A percentile compares a stretch with the other conserved stretches of the same genome.
phyloP scores from a whole-genome alignment of 1,284 basidiomycete species.

The Serendipita sp. region DNA sequence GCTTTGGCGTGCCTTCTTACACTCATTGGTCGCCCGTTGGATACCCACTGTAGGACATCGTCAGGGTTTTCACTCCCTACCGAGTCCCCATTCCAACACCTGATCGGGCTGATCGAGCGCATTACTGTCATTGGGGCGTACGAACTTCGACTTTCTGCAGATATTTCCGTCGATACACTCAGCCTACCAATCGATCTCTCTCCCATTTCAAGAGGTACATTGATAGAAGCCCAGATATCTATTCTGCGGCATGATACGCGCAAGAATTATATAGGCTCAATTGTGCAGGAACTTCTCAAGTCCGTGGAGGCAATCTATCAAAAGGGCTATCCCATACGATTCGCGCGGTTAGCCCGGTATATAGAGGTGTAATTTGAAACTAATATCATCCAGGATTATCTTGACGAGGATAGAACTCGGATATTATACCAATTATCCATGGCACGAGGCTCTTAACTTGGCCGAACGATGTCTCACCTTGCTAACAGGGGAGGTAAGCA shows the following conservation, averaged over 20 bases:
- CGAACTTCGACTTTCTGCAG: slow-evolving; percentile 29
- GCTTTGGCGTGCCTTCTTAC: neutral
- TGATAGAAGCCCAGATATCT: neutral
- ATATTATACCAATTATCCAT: slow-evolving; percentile 28
- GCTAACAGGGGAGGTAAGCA: neutral
- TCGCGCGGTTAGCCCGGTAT: neutral
- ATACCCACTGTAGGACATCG: slow-evolving; percentile 28
- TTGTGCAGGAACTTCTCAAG: neutral
- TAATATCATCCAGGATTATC: slow-evolving; percentile 36
- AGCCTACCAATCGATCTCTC: neutral
- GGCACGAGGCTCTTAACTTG: slow-evolving; percentile 26
- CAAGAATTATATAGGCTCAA: neutral
- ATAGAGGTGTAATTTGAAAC: slow-evolving; percentile 21
- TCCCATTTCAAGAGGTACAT: neutral
- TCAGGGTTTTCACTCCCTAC: slow-evolving; percentile 35
- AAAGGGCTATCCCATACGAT: neutral
- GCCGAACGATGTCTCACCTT: slow-evolving; percentile 25
- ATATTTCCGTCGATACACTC: neutral
- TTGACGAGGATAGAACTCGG: slow-evolving; percentile 31
- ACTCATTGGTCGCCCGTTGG: neutral
- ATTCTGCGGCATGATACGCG: neutral
- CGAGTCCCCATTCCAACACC: slow-evolving; percentile 31
- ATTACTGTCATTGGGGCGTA: slow-evolving; percentile 48
- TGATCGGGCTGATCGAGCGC: slow-evolving; percentile 44
- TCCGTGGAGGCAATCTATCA: neutral